Percentiles rank a stretch among this genome's conserved stretches.
phyloP scores from a whole-genome alignment of 768 basidiomycete genomes.

The Lanmaoa rubissima region DNA sequence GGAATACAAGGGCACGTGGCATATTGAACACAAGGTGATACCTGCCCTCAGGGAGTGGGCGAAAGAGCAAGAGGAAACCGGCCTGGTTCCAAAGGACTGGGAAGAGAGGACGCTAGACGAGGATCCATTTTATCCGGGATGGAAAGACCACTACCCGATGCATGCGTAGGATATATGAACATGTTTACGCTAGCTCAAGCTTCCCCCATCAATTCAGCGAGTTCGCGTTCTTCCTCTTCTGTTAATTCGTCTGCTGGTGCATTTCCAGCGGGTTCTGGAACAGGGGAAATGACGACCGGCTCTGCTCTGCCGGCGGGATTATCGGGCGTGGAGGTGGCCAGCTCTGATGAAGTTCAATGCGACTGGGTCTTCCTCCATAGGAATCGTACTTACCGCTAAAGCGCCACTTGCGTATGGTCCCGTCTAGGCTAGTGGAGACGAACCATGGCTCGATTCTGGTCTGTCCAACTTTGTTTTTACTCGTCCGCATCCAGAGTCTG shows the following conservation, averaged over 20 bases:
- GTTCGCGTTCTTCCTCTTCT: constrained; percentile 87
- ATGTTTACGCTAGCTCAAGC: constrained; percentile 13
- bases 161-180: constrained; percentile 9
- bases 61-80: constrained; percentile 46
- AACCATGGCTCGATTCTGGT: constrained; percentile 75
- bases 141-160: constrained; percentile 32
- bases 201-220: constrained; percentile 71
- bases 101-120: constrained; percentile 49
- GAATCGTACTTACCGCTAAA: constrained; percentile 48
- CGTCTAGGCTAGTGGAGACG: constrained; percentile 80
- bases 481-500: constrained; percentile 63
- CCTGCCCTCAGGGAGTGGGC: constrained; percentile 48
- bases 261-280: constrained; percentile 28
- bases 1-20: constrained; percentile 44
- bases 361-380: not conserved
- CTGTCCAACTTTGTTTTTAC: constrained; percentile 41
- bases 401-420: constrained; percentile 84
- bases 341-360: constrained; percentile 19
- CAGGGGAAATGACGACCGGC: constrained; percentile 23
- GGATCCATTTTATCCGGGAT: constrained; percentile 51
- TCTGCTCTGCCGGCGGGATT: constrained; percentile 18
- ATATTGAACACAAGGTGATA: constrained; percentile 43
- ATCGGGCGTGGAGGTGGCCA: constrained; percentile 24
- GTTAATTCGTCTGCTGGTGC: constrained; percentile 49
- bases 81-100: constrained; percentile 48